These are phyloP conservation scores for Alternaria consortialis DNA, from an alignment of 2,329 filamentous ascomycete species.

Conservation along the genomic window DNA sequence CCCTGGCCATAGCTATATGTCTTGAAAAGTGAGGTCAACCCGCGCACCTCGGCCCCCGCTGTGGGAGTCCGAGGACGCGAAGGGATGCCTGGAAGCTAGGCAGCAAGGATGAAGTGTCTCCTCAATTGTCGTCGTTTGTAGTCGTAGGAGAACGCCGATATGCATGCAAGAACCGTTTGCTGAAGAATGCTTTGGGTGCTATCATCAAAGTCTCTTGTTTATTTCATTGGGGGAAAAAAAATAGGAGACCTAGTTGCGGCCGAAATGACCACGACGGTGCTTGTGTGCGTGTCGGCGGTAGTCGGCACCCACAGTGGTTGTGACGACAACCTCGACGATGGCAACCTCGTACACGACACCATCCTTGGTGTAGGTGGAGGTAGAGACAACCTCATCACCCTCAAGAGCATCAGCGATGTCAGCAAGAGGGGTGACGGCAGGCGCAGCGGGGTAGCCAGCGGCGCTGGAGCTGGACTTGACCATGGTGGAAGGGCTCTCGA, in stretches of 20 bases:
- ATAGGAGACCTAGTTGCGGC: constrained; percentile 10
- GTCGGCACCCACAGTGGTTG: constrained; percentile 49
- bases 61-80: background rate
- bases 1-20: background rate
- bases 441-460: constrained; percentile 8
- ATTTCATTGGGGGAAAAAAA: background rate
- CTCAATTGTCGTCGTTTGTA: background rate
- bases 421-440: constrained; percentile 33
- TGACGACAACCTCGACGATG: constrained; percentile 56
- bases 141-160: constrained; percentile 2
- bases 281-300: constrained; percentile 31
- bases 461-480: constrained; percentile 14
- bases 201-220: constrained; percentile 6
- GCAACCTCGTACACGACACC: constrained; percentile 57
- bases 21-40: background rate
- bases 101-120: background rate
- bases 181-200: background rate
- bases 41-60: background rate
- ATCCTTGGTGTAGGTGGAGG: constrained; percentile 54
- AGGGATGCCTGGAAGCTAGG: background rate
- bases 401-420: constrained; percentile 14
- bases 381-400: constrained; percentile 44
- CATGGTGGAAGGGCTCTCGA: constrained; percentile 22
- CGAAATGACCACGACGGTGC: constrained; percentile 34
- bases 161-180: constrained; percentile 3